Evolutionary conservation across 192 early-diverging fungal genomes (phyloP).

Genomic region (Pilaira anomala): DNA sequence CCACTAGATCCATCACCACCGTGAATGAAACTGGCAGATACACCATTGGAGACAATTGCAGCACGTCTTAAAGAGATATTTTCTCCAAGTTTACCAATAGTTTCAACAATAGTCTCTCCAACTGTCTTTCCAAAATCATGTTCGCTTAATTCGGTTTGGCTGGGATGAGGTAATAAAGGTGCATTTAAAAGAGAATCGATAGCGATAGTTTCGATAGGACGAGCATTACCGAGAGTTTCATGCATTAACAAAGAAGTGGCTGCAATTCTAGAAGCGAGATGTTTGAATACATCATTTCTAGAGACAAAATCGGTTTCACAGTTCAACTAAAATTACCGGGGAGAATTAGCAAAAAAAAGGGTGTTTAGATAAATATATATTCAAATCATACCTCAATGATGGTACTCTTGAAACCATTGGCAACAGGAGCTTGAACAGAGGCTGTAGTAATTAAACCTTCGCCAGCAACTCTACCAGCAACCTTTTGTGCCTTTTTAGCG

Average conservation of each 20-base stretch:
- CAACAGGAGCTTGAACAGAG: constrained; percentile 44
- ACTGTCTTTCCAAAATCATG: constrained; percentile 41
- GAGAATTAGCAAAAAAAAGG: background rate
- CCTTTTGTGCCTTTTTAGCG: constrained; percentile 77
- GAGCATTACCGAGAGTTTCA: constrained; percentile 13
- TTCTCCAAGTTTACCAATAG: constrained; percentile 86
- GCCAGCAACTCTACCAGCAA: constrained; percentile 69
- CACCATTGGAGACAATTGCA: constrained; percentile 38
- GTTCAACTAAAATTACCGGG: constrained; percentile 72
- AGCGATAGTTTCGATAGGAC: constrained; percentile 39
- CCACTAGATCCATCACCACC: constrained; percentile 64
- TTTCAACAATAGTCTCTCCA: constrained; percentile 64
- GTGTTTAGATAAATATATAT: background rate
- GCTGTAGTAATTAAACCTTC: constrained; percentile 78
- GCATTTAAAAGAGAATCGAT: constrained; percentile 39
- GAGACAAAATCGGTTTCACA: constrained; percentile 98
- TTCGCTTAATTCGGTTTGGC: constrained; percentile 5
- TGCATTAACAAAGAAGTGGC: constrained; percentile 51
- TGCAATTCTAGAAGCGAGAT: constrained; percentile 62
- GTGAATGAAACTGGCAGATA: constrained; percentile 68
- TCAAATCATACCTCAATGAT: constrained; percentile 60
- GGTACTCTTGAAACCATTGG: constrained; percentile 39
- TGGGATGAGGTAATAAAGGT: constrained; percentile 54
- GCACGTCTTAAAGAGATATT: constrained; percentile 82
- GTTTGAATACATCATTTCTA: constrained; percentile 72